phyloP scores from a whole-genome alignment of 179 eudicot genomes.

The Beta macrorhiza region DNA sequence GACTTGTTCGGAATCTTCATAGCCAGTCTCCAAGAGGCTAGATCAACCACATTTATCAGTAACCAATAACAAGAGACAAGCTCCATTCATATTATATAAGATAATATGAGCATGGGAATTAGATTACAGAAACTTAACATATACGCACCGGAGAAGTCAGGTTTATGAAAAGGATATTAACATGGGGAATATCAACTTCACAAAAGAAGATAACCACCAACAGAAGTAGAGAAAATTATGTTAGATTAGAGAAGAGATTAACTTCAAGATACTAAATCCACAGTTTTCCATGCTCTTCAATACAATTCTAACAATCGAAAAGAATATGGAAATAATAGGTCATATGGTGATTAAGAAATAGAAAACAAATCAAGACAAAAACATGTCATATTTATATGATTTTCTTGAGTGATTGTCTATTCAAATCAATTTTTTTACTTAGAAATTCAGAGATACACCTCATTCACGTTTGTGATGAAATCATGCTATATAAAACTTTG shows the following conservation, averaged over 20 bases:
- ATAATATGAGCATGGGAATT: not conserved
- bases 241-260: not conserved
- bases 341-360: too few relatives aligned
- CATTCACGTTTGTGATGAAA: too few relatives aligned
- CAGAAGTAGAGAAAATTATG: not conserved
- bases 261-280: slow-evolving; percentile 27
- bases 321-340: too few relatives aligned
- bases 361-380: too few relatives aligned
- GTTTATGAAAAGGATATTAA: not conserved
- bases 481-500: too few relatives aligned
- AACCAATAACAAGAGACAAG: not conserved
- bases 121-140: too few relatives aligned
- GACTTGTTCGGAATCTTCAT: not conserved
- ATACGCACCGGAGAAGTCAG: too few relatives aligned
- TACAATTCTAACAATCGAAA: too few relatives aligned
- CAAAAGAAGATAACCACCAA: not conserved
- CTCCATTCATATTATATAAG: not conserved
- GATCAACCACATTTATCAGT: not conserved
- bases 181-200: not conserved
- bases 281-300: slow-evolving; percentile 12
- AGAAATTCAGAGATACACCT: too few relatives aligned
- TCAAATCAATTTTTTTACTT: too few relatives aligned
- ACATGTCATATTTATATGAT: too few relatives aligned
- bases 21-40: not conserved
- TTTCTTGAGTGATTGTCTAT: too few relatives aligned